These are phyloP conservation scores for Mollisiaceae sp. DNA, from an alignment of 2,329 filamentous ascomycete species.

Conservation along the genomic window DNA sequence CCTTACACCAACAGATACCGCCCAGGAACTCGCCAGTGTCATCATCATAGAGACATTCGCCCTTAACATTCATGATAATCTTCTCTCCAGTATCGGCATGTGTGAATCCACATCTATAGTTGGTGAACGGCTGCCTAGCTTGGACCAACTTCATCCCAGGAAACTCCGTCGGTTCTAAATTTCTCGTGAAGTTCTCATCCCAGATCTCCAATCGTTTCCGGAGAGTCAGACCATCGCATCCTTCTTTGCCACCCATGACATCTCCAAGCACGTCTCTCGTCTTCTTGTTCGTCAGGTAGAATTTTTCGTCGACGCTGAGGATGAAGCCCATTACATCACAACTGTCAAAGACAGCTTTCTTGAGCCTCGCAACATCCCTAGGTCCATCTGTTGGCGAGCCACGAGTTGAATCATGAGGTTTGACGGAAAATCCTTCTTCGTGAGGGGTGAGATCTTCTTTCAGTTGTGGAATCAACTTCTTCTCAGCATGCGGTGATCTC, in stretches of 20 bases:
- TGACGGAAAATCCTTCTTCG: not conserved
- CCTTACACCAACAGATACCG: conserved; percentile 34
- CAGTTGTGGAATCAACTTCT: not conserved
- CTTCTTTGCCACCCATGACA: conserved; percentile 27
- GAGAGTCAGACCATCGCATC: conserved; percentile 22
- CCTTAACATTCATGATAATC: conserved; percentile 26
- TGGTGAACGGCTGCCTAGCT: conserved; percentile 18
- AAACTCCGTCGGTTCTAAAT: conserved; percentile 24
- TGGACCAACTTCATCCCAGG: conserved; percentile 26
- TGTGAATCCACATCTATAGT: conserved; percentile 30
- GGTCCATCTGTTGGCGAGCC: not conserved
- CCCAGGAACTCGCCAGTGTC: conserved; percentile 34
- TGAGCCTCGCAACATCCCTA: conserved; percentile 24
- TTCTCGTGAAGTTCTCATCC: conserved; percentile 28
- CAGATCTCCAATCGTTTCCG: conserved; percentile 27
- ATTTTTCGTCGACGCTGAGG: conserved; percentile 30
- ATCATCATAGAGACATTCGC: conserved; percentile 37
- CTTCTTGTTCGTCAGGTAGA: conserved; percentile 32
- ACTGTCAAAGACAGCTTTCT: conserved; percentile 33
- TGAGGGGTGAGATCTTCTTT: not conserved
- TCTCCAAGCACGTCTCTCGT: conserved; percentile 26
- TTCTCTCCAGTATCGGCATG: conserved; percentile 26
- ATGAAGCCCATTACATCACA: conserved; percentile 27
- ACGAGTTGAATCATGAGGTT: not conserved
- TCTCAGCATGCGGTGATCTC: conserved; percentile 2